These are phyloP conservation scores for Kwoniella pini DNA, from an alignment of 768 basidiomycete genomes.

Conservation along the genomic window DNA sequence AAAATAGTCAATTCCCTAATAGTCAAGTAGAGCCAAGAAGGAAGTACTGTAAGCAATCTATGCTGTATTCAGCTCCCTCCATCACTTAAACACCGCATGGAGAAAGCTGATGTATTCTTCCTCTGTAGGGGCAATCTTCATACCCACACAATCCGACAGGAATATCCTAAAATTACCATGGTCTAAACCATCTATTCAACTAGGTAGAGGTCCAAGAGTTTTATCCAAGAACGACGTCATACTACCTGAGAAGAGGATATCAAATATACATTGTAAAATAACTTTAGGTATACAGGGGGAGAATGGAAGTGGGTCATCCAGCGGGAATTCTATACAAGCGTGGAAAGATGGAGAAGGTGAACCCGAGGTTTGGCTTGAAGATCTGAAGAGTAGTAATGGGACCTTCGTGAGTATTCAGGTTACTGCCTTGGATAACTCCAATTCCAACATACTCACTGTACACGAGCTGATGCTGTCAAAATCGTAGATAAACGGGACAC, in stretches of 20 bases:
- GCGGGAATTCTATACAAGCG: conserved; percentile 13
- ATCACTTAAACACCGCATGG: too few relatives aligned
- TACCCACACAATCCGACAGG: conserved; percentile 43
- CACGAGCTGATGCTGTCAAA: neutral
- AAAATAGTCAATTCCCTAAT: conserved; percentile 36
- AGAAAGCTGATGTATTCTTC: too few relatives aligned
- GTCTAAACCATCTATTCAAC: conserved; percentile 36
- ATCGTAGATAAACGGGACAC: conserved; percentile 66
- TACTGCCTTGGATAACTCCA: conserved; percentile 8
- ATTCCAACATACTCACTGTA: neutral
- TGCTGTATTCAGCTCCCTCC: neutral
- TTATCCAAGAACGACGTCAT: conserved; percentile 46
- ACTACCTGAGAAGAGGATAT: conserved; percentile 44
- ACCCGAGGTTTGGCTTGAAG: conserved; percentile 52
- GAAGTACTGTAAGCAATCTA: conserved; percentile 53
- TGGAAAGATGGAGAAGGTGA: conserved; percentile 47
- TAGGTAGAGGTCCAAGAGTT: conserved; percentile 46
- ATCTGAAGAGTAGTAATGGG: conserved; percentile 66
- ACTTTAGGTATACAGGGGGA: conserved; percentile 39
- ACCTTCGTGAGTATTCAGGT: conserved; percentile 60
- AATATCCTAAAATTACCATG: conserved; percentile 50
- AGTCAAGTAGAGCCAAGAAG: conserved; percentile 51
- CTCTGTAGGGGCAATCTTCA: conserved; percentile 54
- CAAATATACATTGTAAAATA: conserved; percentile 49
- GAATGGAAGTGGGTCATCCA: conserved; percentile 26